Percentiles rank a stretch among this genome's conserved stretches.
These are phyloP conservation scores for Exserohilum rostratum DNA, from an alignment of 2,329 filamentous ascomycete species.

Conservation along the genomic window DNA sequence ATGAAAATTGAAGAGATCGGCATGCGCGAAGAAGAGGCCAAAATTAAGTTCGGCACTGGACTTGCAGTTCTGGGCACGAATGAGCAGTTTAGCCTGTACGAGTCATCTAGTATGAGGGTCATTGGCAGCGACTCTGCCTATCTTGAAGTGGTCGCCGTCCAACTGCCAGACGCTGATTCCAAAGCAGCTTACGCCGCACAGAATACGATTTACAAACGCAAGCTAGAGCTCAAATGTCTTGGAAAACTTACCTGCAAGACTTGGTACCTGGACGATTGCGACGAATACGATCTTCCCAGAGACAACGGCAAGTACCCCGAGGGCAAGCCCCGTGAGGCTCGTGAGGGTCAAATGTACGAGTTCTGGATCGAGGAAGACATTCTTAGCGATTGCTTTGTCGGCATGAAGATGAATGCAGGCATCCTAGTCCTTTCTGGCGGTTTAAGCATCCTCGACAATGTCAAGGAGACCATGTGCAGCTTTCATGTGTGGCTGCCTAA, in stretches of 20 bases:
- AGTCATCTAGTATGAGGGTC: conserved; percentile 22
- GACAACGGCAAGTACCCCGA: conserved; percentile 33
- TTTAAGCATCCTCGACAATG: conserved; percentile 45
- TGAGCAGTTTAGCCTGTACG: conserved; percentile 49
- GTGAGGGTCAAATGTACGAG: conserved; percentile 50
- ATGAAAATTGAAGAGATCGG: conserved; percentile 34
- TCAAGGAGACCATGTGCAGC: conserved; percentile 49
- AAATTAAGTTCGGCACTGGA: conserved; percentile 58
- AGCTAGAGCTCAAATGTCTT: conserved; percentile 55
- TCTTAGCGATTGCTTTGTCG: conserved; percentile 63
- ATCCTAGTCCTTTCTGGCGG: conserved; percentile 33
- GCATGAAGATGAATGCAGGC: conserved; percentile 56
- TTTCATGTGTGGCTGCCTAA: conserved; percentile 55
- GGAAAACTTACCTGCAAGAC: conserved; percentile 61
- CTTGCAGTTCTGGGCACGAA: conserved; percentile 55
- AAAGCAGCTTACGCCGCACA: conserved; percentile 55
- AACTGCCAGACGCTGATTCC: conserved; percentile 52
- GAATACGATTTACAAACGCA: conserved; percentile 43
- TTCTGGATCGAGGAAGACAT: conserved; percentile 73
- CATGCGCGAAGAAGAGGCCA: conserved; percentile 55
- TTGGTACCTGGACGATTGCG: conserved; percentile 54
- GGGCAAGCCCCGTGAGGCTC: conserved; percentile 24
- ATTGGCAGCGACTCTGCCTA: conserved; percentile 29
- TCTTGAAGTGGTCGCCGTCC: conserved; percentile 56
- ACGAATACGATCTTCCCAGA: conserved; percentile 48